These are phyloP conservation scores for Cyberlindnera mycetangii DNA, from an alignment of 805 yeast genomes.

Conservation along the genomic window DNA sequence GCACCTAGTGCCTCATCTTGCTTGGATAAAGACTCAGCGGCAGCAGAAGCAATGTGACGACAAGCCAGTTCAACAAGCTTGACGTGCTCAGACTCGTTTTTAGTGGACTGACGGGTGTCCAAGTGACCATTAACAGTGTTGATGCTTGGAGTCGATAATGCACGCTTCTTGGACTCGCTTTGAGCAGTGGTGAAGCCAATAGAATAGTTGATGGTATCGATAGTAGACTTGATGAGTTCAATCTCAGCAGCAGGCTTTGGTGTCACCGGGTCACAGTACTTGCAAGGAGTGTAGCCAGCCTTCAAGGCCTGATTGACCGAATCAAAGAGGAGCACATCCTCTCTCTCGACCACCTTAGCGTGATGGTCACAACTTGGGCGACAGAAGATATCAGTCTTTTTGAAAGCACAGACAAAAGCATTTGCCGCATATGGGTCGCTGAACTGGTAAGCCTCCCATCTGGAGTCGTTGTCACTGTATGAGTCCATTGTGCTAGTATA, in stretches of 20 bases:
- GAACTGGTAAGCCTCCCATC: slow-evolving; percentile 64
- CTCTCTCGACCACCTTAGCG: slow-evolving; percentile 35
- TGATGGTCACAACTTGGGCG: slow-evolving; percentile 65
- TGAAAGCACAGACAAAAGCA: slow-evolving; percentile 51
- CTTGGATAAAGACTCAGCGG: slow-evolving; percentile 44
- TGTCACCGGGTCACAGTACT: slow-evolving; percentile 50
- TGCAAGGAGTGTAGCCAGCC: slow-evolving; percentile 50
- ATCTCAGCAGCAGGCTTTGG: slow-evolving; percentile 22
- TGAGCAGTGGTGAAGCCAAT: slow-evolving; percentile 46
- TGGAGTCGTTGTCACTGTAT: slow-evolving; percentile 25
- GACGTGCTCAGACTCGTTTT: slow-evolving; percentile 66
- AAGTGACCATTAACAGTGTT: slow-evolving; percentile 16
- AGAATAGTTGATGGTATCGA: slow-evolving; percentile 49
- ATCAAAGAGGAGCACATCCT: slow-evolving; percentile 45
- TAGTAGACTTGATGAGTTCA: slow-evolving; percentile 43
- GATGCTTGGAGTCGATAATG: slow-evolving; percentile 24
- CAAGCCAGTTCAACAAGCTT: slow-evolving; percentile 75
- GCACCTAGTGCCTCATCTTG: slow-evolving; percentile 19
- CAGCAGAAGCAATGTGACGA: slow-evolving; percentile 79
- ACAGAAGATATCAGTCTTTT: slow-evolving; percentile 44
- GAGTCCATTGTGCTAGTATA: slow-evolving; percentile 9
- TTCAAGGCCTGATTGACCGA: slow-evolving; percentile 39
- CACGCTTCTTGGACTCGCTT: slow-evolving; percentile 25
- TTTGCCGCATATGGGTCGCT: slow-evolving; percentile 65
- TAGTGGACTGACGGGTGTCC: slow-evolving; percentile 35